phyloP scores from a whole-genome alignment of 805 yeast genomes.

The Candida patagonica region DNA sequence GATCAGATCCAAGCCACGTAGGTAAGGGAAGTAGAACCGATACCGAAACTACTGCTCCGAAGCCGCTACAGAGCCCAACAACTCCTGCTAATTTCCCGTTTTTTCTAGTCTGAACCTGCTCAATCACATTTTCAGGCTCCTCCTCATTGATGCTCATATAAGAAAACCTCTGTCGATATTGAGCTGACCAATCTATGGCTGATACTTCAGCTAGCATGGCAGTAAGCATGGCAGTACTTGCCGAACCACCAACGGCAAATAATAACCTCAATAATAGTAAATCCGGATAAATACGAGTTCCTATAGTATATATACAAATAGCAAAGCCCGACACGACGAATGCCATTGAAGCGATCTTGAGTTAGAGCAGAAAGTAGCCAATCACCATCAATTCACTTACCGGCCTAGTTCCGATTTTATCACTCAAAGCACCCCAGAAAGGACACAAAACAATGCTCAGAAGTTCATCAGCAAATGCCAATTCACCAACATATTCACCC shows the following conservation, averaged over 20 bases:
- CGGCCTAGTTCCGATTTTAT: conserved; percentile 51
- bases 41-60: conserved; percentile 61
- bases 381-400: neutral
- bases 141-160: conserved; percentile 6
- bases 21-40: conserved; percentile 49
- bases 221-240: conserved; percentile 48
- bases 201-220: conserved; percentile 49
- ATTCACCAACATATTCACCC: conserved; percentile 40
- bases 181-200: conserved; percentile 27
- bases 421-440: conserved; percentile 53
- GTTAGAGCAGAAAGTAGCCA: neutral
- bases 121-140: conserved; percentile 1
- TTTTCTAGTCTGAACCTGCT: conserved; percentile 18
- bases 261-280: conserved; percentile 42
- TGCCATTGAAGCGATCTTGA: conserved; percentile 36
- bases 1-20: conserved; percentile 34
- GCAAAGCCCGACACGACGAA: conserved; percentile 40
- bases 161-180: conserved; percentile 10
- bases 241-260: conserved; percentile 53
- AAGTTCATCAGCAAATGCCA: conserved; percentile 53
- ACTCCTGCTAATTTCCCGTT: conserved; percentile 53
- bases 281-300: conserved; percentile 38
- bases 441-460: conserved; percentile 47
- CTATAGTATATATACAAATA: conserved; percentile 42
- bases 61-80: conserved; percentile 53